phyloP scores from a whole-genome alignment of 208 protist species.

The Naegleria gruberi region DNA sequence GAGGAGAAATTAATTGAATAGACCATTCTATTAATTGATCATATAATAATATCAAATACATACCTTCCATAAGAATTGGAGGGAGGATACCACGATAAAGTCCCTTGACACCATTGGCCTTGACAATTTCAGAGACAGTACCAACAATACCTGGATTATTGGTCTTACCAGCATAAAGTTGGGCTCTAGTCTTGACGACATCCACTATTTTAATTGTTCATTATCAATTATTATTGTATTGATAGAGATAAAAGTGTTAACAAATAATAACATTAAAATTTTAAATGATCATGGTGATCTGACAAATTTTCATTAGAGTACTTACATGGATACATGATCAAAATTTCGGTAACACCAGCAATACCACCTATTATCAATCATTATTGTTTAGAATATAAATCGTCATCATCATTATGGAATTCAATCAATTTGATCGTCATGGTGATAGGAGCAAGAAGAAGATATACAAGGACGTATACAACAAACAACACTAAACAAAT shows the following conservation, averaged over 20 bases:
- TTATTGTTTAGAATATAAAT: not conserved
- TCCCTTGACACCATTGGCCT: not conserved
- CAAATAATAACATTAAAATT: too few species aligned
- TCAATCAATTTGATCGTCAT: not conserved
- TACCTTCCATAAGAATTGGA: not conserved
- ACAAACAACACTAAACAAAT: not conserved
- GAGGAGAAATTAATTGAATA: not conserved
- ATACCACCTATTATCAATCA: not conserved
- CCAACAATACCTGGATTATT: not conserved
- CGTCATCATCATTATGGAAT: not conserved
- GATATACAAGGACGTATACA: not conserved
- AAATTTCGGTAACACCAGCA: conserved; percentile 16
- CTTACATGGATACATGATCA: conserved; percentile 18
- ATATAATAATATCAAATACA: not conserved
- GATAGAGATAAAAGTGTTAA: too few species aligned
- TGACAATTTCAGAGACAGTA: not conserved
- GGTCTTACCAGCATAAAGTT: not conserved
- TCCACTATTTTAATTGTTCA: not conserved
- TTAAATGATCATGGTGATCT: too few species aligned
- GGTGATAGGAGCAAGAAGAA: too few species aligned
- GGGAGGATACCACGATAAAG: conserved; percentile 3
- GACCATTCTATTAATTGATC: not conserved
- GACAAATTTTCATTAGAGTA: not conserved
- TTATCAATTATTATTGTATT: too few species aligned
- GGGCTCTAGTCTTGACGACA: conserved; percentile 23